Percentiles rank a stretch among this genome's conserved stretches.
Conservation (phyloP, 257 asterid genomes). For the Solanum chiquidenum region DNA sequence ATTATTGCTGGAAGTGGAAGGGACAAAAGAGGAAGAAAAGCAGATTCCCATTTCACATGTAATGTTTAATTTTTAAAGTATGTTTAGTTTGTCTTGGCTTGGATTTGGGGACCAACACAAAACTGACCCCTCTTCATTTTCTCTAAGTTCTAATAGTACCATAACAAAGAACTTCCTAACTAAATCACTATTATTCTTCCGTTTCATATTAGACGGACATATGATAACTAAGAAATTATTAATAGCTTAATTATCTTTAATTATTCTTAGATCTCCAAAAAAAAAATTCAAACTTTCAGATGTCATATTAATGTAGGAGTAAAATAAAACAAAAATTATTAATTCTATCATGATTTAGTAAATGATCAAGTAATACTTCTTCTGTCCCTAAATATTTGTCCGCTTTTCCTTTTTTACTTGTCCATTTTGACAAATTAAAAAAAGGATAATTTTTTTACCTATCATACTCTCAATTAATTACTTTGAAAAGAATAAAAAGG, state of each 20-base stretch:
- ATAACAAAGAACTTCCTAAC: neutral
- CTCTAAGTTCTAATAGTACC: neutral
- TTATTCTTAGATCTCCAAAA: neutral
- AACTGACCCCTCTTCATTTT: neutral
- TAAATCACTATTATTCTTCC: neutral
- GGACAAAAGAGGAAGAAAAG: conserved; percentile 19
- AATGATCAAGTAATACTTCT: no score
- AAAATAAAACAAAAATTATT: no score
- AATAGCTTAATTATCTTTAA: neutral
- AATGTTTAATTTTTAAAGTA: conserved; percentile 10
- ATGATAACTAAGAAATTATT: no score
- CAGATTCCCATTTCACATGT: conserved; percentile 37
- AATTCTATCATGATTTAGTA: neutral
- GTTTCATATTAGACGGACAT: neutral
- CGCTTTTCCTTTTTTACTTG: no score
- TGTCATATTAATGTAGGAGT: neutral
- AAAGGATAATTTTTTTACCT: no score
- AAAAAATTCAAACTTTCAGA: neutral
- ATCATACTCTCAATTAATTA: no score
- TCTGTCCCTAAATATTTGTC: no score
- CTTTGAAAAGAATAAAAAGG: no score
- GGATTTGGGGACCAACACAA: conserved; percentile 15
- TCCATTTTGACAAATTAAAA: no score
- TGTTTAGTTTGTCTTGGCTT: conserved; percentile 25
- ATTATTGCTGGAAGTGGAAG: conserved; percentile 23